Base-by-base conservation (phyloP, 306 rosid species). In the Alnus glutinosa region DNA sequence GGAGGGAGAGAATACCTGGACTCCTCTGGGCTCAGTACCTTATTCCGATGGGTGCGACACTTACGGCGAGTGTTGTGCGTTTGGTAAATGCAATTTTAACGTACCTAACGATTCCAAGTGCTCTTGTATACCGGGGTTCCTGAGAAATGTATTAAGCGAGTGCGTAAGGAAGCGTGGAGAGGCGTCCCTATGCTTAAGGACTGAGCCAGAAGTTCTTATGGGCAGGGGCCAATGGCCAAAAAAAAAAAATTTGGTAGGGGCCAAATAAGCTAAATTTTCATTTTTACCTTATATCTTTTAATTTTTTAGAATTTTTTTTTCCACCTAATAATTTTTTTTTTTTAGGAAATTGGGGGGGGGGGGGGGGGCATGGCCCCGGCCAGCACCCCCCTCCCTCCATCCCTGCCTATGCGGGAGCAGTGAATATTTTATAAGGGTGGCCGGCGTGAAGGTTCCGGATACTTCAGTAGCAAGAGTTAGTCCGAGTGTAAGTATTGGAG, bases 331-430 rank as follows among this genome's bases (percentile, higher is more conserved):
- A n/a, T n/a, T n/a, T n/a, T n/a, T n/a, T n/a, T n/a, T n/a, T n/a
- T n/a, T n/a, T n/a, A n/a, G n/a, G n/a, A n/a, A n/a, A n/a, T n/a
- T n/a, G n/a, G n/a, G n/a, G n/a, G n/a, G n/a, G n/a, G n/a, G n/a
- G n/a, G n/a, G n/a, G n/a, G n/a, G n/a, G n/a, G n/a, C n/a, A n/a
- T n/a, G n/a, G n/a, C n/a, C n/a, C n/a, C n/a, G n/a, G n/a, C n/a
- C n/a, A n/a, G n/a, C n/a, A n/a, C n/a, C n/a, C n/a, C n/a, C n/a
- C n/a, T n/a, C n/a, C n/a, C n/a, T n/a, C n/a, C n/a, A n/a, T n/a
- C n/a, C n/a, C n/a, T n/a, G n/a, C 15, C 83, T 84, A 70, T 85
- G 91, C 50, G 2, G 28, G 9, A 83, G 55, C 19, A 86, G 85
- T 0, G 89, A 88, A 39, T 87, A 86, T 47, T 88, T 85, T 52